phyloP scores from a whole-genome alignment of 208 protist genomes.

The Leishmania aethiopica region DNA sequence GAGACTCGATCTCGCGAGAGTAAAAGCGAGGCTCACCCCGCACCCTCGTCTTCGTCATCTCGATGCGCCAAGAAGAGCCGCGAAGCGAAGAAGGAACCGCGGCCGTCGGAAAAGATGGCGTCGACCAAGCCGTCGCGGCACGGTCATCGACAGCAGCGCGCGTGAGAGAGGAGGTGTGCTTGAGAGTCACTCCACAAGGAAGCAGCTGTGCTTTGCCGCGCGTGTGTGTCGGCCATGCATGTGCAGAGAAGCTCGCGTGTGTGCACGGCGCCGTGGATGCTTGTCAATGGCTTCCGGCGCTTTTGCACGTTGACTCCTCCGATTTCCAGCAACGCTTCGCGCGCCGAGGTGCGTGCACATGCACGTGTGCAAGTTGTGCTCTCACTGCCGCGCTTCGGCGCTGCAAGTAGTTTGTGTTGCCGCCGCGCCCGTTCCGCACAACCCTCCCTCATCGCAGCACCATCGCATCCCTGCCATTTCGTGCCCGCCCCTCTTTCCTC shows the following conservation, averaged over 20 bases:
- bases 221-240: not conserved
- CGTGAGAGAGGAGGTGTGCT: not conserved
- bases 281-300: not conserved
- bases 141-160: not conserved
- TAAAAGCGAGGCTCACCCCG: not conserved
- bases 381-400: not conserved
- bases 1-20: not conserved
- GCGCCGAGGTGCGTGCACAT: not conserved
- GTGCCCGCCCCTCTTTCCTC: not conserved
- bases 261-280: not conserved
- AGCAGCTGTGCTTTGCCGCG: not conserved
- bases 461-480: not conserved
- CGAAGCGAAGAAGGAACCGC: constrained; percentile 19
- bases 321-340: not conserved
- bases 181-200: not conserved
- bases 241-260: not conserved
- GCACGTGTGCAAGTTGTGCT: not conserved
- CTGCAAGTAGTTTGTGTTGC: not conserved
- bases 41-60: not conserved
- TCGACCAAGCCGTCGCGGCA: not conserved
- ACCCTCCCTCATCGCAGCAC: not conserved
- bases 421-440: not conserved
- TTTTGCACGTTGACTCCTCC: not conserved
- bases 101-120: constrained; percentile 5
- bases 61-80: not conserved